These are phyloP conservation scores for Aspergillus sp. DNA, from an alignment of 2,329 filamentous ascomycete species.

Conservation along the genomic window DNA sequence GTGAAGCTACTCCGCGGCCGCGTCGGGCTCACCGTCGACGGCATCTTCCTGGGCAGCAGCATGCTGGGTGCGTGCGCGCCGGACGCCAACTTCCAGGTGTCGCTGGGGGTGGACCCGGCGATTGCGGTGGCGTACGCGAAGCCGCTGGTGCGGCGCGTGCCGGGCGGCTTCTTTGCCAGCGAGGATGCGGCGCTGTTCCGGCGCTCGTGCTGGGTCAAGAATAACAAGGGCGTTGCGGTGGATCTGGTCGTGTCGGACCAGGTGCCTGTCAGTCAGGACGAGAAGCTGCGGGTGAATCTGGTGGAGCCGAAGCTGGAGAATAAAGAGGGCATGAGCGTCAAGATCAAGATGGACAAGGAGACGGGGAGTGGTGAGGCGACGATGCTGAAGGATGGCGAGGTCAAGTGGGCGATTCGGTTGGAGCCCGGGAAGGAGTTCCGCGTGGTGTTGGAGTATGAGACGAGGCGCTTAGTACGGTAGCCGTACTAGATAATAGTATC, in stretches of 20 bases:
- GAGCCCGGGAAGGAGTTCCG: slow-evolving; percentile 57
- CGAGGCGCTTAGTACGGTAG: slow-evolving; percentile 48
- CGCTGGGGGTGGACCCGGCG: slow-evolving; percentile 31
- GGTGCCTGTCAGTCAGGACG: slow-evolving; percentile 31
- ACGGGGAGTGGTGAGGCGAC: slow-evolving; percentile 56
- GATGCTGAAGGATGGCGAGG: slow-evolving; percentile 57
- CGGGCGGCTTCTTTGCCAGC: slow-evolving; percentile 29
- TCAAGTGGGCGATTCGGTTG: slow-evolving; percentile 58
- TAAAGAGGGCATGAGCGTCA: slow-evolving; percentile 21
- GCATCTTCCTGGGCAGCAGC: slow-evolving; percentile 27
- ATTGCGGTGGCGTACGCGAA: slow-evolving; percentile 30
- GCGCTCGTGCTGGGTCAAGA: slow-evolving; percentile 29
- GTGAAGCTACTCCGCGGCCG: slow-evolving; percentile 28
- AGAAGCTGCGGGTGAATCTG: slow-evolving; percentile 27
- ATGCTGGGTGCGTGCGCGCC: slow-evolving; percentile 24
- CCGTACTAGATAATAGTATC: too few species aligned
- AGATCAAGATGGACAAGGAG: slow-evolving; percentile 29
- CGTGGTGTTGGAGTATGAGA: slow-evolving; percentile 61
- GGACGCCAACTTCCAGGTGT: slow-evolving; percentile 27
- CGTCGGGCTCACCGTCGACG: slow-evolving; percentile 27
- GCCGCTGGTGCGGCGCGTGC: slow-evolving; percentile 24
- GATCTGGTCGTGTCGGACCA: slow-evolving; percentile 31
- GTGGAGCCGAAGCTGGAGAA: slow-evolving; percentile 25
- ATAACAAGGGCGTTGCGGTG: slow-evolving; percentile 26
- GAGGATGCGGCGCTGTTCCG: slow-evolving; percentile 30